Base-by-base conservation (phyloP, 179 eudicot species). In the Spergularia azorica region DNA sequence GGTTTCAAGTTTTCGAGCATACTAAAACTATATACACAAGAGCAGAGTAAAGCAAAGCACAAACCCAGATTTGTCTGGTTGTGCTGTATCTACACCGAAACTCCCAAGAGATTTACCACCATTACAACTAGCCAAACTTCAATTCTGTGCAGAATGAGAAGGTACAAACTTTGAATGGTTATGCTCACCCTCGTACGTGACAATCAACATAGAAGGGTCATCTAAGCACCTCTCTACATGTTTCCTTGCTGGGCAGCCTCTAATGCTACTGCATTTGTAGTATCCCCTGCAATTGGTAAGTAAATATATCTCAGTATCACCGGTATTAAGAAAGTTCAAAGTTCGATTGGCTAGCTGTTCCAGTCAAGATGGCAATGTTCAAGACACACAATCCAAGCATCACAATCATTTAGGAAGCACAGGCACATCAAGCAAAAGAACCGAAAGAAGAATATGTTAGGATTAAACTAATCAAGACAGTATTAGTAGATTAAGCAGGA, bases 221-320 rank as follows among this genome's bases (percentile, higher is more conserved):
- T 83, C 88, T 20, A 76, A 39, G 76, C 84, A 85, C 79, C 86
- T 83, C 82, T 85, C 86, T 2, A 85, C 88, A 72, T 85, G 86
- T 67, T 85, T 85, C 78, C 86, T 83, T 51, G 88, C 88, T 8
- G 86, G 88, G 71, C 88, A 85, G 32, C 86, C 88, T 80, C 86
- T 78, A 60, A 83, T 71, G 76, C 82, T 77, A 61, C 86, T 85
- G 70, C 88, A 85, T 76, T 83, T 85, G 76, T 85, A 85, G 80
- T 85, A 85, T 78, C 88, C 86, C 79, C 88, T 85, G 79, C 83
- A 80, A 41, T 18, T n/a, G 52, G 10, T 63, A 39, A 73, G 18
- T 60, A 17, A 52, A 18, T 63, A 32, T 16, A 36, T 62, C 50
- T 71, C 63, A 76, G 36, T 71, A 48, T 1, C 56, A 52, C 36